These are phyloP conservation scores for Rhododendron kiyosumense DNA, from an alignment of 148 eudicot genomes.

Conservation along the genomic window DNA sequence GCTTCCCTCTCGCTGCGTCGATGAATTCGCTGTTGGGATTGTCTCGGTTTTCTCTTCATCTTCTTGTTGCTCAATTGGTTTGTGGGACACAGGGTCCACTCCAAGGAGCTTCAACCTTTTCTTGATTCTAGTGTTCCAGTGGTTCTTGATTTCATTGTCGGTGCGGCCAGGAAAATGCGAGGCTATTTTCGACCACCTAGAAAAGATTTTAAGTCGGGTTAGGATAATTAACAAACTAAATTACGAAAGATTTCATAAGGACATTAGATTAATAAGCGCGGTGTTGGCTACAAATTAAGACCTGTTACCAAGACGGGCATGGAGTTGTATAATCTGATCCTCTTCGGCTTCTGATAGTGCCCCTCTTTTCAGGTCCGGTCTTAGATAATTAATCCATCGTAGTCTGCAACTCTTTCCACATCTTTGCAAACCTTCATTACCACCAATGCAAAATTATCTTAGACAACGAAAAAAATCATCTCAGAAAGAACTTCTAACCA, in stretches of 20 bases:
- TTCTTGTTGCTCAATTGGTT: conserved; percentile 22
- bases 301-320: conserved; percentile 77
- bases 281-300: conserved; percentile 1
- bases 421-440: conserved; percentile 53
- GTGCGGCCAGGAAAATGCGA: conserved; percentile 49
- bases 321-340: conserved; percentile 66
- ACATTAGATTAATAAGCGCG: not conserved
- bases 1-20: not conserved
- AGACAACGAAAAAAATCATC: not conserved
- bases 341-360: conserved; percentile 56
- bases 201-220: not conserved
- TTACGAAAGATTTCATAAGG: not conserved
- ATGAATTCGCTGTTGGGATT: not conserved
- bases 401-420: conserved; percentile 85
- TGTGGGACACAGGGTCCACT: conserved; percentile 29
- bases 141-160: conserved; percentile 48
- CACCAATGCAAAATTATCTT: not conserved
- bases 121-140: conserved; percentile 48
- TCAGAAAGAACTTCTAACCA: not conserved
- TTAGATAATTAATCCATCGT: conserved; percentile 78
- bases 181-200: conserved; percentile 49
- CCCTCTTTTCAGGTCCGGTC: conserved; percentile 79
- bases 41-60: not conserved
- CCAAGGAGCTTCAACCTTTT: conserved; percentile 28
- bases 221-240: not conserved